phyloP scores from a whole-genome alignment of 495 filamentous ascomycete species.

The Talaromyces thailandensis region DNA sequence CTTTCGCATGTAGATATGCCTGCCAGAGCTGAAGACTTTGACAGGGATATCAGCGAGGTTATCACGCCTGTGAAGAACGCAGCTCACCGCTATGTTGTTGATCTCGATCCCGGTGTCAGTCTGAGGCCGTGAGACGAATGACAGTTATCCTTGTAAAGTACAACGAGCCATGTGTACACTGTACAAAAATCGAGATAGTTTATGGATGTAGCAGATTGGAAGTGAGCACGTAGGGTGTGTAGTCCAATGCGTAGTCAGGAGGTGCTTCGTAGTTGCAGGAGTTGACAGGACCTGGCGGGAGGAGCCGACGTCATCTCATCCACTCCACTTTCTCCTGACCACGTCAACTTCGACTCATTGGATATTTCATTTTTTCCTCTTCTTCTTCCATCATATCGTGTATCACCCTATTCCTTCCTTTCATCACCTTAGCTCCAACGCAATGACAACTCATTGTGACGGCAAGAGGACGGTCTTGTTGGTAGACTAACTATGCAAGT shows the following conservation, averaged over 20 bases:
- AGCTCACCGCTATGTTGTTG: constrained; percentile 14
- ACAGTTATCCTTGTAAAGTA: neutral
- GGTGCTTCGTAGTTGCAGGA: neutral
- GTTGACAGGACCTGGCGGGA: neutral
- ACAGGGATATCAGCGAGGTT: constrained; percentile 3
- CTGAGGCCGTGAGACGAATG: constrained; percentile 9
- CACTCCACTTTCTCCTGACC: neutral
- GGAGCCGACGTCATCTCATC: neutral
- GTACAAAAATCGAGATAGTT: neutral
- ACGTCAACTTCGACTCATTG: neutral
- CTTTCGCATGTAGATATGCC: neutral
- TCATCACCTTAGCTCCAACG: neutral
- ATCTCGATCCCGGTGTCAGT: constrained; percentile 20
- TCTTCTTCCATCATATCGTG: neutral
- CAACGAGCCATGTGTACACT: neutral
- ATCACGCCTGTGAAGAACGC: constrained; percentile 5
- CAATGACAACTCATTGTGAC: neutral
- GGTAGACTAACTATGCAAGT: neutral
- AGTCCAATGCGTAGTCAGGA: no score
- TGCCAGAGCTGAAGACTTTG: neutral
- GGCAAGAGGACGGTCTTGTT: no score
- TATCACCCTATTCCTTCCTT: neutral
- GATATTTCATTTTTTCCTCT: neutral
- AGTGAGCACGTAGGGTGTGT: neutral
- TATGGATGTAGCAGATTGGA: neutral